Evolutionary conservation across 306 rosid genomes (phyloP), one percentile per base, ranked within the genome.

Genomic region (Cotoneaster glaucophyllus): DNA sequence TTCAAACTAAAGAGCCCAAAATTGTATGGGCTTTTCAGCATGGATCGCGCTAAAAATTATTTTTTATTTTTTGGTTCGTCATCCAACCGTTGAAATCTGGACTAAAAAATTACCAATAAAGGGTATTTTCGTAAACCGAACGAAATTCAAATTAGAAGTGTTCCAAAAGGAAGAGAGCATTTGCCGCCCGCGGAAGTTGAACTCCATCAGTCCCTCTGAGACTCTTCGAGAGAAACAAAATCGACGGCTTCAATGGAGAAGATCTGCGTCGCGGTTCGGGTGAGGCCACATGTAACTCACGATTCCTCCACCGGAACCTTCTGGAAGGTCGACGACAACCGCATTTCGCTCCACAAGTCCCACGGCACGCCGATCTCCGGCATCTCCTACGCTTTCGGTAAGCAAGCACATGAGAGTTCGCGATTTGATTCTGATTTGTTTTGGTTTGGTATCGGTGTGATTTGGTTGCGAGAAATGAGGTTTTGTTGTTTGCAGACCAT

Each of bases 291-390:
- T 0, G 85, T 79, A 18, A 72, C 92, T 13, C 66, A 85, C 37
- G 91, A 90, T 5, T 64, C 84, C 11, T 31, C 78, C 86, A 14
- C 8, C 5, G 97, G 93, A 80, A 81, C 85, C 31, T 80, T 84
- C 86, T 92, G 97, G 97, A 95, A 87, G 82, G 84, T 92, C 22
- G 97, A 95, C 78, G 90, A 91, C 71, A 92, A 92, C 80, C 92
- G 97, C 71, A 83, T 95, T 81, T 89, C 97, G 59, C 99, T 95
- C 71, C 97, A 92, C 85, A 87, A 75, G 80, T 67, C 82, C 73
- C 99, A 87, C 24, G 99, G 92, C 83, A 90, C 97, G 34, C 97
- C 97, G 0, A 63, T 86, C 75, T 88, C 99, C 25, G 83, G 89
- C 24, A 58, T 79, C 71, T 92, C 97, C 48, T 89, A 88, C 75